Base-by-base conservation (phyloP, 352 stramenopile genomes). In the Globisporangium uncinulatum region DNA sequence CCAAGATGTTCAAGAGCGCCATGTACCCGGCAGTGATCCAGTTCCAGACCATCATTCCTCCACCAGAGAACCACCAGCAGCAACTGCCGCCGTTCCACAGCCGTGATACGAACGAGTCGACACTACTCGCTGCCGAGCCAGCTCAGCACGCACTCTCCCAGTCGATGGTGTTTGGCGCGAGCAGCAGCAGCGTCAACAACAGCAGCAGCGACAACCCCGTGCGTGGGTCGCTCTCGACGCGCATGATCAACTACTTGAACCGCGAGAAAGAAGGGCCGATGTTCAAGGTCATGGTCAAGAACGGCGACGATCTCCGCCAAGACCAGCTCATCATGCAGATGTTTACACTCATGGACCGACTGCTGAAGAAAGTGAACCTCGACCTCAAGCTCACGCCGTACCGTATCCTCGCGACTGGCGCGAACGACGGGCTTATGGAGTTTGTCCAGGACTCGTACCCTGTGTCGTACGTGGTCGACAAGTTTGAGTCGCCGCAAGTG, bases 261-360 rank as follows among this genome's bases (percentile, higher is more conserved):
- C 74, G 84, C 37, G 82, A 90, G 41, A 87, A 87, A 42, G 86
- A 95, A 71, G 86, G 86, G 2, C 83, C 86, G 2, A 78, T 86
- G 62, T 98, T 97, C 79, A 97, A 97, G 69, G 95, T 99, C 29
- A 99, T 99, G 77, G 96, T 99, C 52, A 99, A 99, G 79, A 98
- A 97, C 51, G 98, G 98, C 31, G 98, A 99, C 75, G 98, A 99
- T 76, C 70, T 99, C 47, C 83, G 97, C 8, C 98, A 99, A 78
- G 98, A 99, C 76, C 97, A 99, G 73, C 80, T 99, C 52, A 97
- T 99, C 53, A 99, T 99, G 69, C 98, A 99, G 79, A 98, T 99
- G 91, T 98, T 99, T 57, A 96, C 97, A 53, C 76, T 99, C 31
- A 99, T 99, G 96, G 97, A 99, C 68, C 84, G 95, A 7, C 70